These are phyloP conservation scores for Allium fistulosum DNA, from an alignment of 106 monocot genomes.

Conservation along the genomic window DNA sequence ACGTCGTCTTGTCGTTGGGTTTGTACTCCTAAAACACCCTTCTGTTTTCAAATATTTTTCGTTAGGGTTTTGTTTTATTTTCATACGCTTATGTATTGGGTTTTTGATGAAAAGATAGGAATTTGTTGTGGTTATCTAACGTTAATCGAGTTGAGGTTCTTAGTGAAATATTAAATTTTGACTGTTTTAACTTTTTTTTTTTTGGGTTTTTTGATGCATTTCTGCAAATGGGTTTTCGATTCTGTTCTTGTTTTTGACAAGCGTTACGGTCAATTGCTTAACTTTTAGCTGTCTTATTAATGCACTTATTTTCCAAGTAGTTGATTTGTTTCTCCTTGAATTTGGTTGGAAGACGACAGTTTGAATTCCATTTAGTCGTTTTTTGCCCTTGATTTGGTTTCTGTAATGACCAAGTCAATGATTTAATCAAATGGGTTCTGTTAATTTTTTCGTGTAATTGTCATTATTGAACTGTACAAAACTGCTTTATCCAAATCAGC, in stretches of 20 bases:
- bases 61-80: background rate
- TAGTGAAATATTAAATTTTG: no score
- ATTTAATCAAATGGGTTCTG: constrained; percentile 1
- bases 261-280: background rate
- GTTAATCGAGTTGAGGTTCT: no score
- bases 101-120: background rate
- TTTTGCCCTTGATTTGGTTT: constrained; percentile 3
- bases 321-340: background rate
- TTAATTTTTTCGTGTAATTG: background rate
- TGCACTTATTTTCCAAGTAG: background rate
- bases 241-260: background rate
- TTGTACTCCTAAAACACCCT: constrained; percentile 5
- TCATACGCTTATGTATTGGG: background rate
- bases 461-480: no score
- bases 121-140: background rate
- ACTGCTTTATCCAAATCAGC: no score
- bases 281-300: background rate
- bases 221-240: constrained; percentile 4
- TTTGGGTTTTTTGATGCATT: constrained; percentile 2
- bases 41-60: background rate
- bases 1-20: constrained; percentile 52
- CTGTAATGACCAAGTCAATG: background rate
- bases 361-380: background rate
- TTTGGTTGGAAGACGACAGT: background rate
- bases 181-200: no score